phyloP scores from a whole-genome alignment of 2,329 filamentous ascomycete genomes.

The Hypoxylon sp. region DNA sequence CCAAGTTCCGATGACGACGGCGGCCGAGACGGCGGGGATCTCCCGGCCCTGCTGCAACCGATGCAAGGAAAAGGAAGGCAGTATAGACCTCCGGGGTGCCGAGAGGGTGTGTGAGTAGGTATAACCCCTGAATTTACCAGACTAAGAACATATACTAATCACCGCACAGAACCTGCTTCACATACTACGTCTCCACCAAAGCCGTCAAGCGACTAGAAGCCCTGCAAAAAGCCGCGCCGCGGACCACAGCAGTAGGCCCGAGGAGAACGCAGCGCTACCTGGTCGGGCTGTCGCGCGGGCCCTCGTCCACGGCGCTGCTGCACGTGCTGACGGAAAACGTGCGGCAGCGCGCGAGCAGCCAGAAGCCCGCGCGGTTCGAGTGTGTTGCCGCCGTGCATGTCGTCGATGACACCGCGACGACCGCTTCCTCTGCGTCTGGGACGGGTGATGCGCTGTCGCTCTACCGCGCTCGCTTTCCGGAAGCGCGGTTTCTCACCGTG shows the following conservation, averaged over 20 bases:
- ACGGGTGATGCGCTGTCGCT: slow-evolving; percentile 1
- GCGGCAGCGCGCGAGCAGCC: slow-evolving; percentile 69
- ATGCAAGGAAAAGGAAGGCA: slow-evolving; percentile 45
- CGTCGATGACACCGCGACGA: slow-evolving; percentile 49
- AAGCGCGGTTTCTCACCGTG: slow-evolving; percentile 68
- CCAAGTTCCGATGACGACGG: slow-evolving; percentile 29
- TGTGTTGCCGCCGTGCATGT: slow-evolving; percentile 69
- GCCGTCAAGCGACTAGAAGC: slow-evolving; percentile 74
- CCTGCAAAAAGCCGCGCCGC: slow-evolving; percentile 57
- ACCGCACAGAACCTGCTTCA: slow-evolving; percentile 73
- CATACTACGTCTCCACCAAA: slow-evolving; percentile 79
- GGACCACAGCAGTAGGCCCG: slow-evolving; percentile 31
- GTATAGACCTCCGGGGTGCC: slow-evolving; percentile 44
- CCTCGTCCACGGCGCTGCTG: slow-evolving; percentile 80
- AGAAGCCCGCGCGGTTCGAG: slow-evolving; percentile 63
- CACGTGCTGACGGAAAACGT: slow-evolving; percentile 78
- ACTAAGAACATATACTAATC: background rate
- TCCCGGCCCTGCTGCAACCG: slow-evolving; percentile 43
- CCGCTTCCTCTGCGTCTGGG: background rate
- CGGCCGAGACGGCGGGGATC: slow-evolving; percentile 23
- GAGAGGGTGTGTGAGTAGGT: slow-evolving; percentile 44
- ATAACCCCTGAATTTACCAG: background rate
- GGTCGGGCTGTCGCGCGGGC: slow-evolving; percentile 82
- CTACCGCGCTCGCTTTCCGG: slow-evolving; percentile 70
- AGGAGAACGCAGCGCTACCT: slow-evolving; percentile 64